Base-by-base conservation (phyloP, 495 filamentous ascomycete species). In the Tuber umbilicatum region DNA sequence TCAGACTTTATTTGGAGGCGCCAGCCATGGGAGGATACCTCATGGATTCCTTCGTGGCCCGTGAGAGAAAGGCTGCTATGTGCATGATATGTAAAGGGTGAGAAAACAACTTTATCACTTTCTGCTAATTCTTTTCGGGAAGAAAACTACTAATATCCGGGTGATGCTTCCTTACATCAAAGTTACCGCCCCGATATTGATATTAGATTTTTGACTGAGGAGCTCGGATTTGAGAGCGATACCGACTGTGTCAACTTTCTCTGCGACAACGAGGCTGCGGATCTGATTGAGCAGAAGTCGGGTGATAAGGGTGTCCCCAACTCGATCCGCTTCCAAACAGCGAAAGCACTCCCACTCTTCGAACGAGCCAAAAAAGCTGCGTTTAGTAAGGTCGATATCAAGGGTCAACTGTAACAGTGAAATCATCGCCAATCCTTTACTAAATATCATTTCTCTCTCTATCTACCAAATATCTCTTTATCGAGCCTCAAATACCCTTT, bases 1-100 rank as follows among this genome's bases (percentile, higher is more conserved):
- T 98, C 87, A 91, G 90, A 83, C 87, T 99, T 37, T 99, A 97
- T 83, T 88, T 95, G 74, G 92, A 95, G 80, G 92, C 93, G 19
- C 95, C 95, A 35, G 95, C 97, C 81, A 98, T 99, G 96, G 94
- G 95, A 68, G 93, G 91, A 76, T 97, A 98, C 85, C 88, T 99
- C 9, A 96, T 99, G 91, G 95, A 99, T 85, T 97, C 96, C 92
- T 97, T 99, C 85, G 90, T 98, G 81, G 89, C 88, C 76, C 92
- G 96, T 76, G 96, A 99, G 85, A 92, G 96, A 80, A 87, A 98
- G 71, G 89, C 91, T 81, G 95, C 96, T 73, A 86, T 98, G 74
- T 89, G 92, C 78, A 91, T 89, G 79, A 95, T 98, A 71, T 97
- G 92, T 88, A 96, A 89, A 90, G 90, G 91, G 95, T 98, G 87